Evolutionary conservation across 805 yeast genomes (phyloP), one percentile per base, ranked within the genome.

Genomic region (Wickerhamiella alocasiicola): DNA sequence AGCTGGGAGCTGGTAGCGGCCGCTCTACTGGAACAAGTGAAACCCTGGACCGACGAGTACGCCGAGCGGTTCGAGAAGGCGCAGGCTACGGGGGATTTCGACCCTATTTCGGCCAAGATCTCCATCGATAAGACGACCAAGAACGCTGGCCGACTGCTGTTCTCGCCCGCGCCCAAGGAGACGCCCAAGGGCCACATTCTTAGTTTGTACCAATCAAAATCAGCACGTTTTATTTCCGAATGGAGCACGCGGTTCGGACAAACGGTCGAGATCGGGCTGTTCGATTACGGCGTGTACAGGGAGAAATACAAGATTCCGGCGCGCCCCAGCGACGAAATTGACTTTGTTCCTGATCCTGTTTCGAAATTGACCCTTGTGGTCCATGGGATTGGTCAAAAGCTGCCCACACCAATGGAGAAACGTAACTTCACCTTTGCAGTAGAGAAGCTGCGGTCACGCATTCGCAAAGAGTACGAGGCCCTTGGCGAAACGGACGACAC

Each of bases 381-480:
- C 33, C 98, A 88, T 59, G 97, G 98, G 0, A 82, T 91, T 46
- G 98, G 98, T 1, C 98, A 88, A 57, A 74, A 79, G 27, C 64
- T 91, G 42, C 91, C 94, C 3, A 71, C 76, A 32, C 75, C 74
- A 52, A 81, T 79, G 50, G 85, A 84, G 46, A 75, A 80, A 26
- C 77, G 85, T 31, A 83, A 84, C 55, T 91, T 88, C 62, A 76
- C 88, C 4, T 94, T 85, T 57, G 85, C 67, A 12, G 60, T 64
- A 39, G 65, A 62, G 48, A 51, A 53, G 29, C 56, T 64, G 41
- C 56, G 68, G 13, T 56, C 57, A 1, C 46, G 49, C 20, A 52
- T 64, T 19, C 48, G 53, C 7, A 49, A 30, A n/a, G 41, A 23
- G 15, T 27, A 17, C 21, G 27, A 21, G 19, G 12, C 6, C 5